phyloP scores from a whole-genome alignment of 805 yeast genomes.

The Wickerhamiella sergipiensis region DNA sequence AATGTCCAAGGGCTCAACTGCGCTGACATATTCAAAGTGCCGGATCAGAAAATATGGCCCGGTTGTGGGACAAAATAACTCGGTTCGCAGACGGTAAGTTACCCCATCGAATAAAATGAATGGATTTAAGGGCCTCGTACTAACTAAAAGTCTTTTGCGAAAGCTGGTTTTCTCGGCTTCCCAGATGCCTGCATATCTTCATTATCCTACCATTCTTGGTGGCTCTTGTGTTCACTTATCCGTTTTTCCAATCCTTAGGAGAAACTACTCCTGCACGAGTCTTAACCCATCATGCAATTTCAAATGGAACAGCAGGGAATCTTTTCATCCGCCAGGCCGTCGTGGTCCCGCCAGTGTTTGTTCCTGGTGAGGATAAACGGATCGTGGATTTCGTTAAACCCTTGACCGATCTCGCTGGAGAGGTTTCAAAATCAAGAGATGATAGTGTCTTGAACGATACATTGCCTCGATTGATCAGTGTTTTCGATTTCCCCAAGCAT shows the following conservation, averaged over 20 bases:
- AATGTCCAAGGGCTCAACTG: background rate
- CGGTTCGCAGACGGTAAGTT: background rate
- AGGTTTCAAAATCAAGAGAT: background rate
- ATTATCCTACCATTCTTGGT: slow-evolving; percentile 3
- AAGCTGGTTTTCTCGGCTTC: background rate
- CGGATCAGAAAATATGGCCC: background rate
- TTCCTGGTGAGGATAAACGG: slow-evolving; percentile 1
- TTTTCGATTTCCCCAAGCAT: background rate
- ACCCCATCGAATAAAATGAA: too few relatives aligned
- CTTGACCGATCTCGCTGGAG: slow-evolving; percentile 1
- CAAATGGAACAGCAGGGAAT: background rate
- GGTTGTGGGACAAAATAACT: background rate
- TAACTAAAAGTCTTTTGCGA: background rate
- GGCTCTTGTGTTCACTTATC: slow-evolving; percentile 3
- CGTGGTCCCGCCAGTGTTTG: slow-evolving; percentile 7
- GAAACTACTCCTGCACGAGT: slow-evolving; percentile 2
- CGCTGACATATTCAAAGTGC: background rate
- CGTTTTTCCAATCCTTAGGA: slow-evolving; percentile 3
- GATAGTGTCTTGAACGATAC: background rate
- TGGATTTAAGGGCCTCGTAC: background rate
- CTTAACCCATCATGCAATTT: background rate
- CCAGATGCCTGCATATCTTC: slow-evolving; percentile 3
- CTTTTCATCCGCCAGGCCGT: slow-evolving; percentile 5
- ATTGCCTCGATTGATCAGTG: background rate
- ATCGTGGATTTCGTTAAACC: slow-evolving; percentile 2